Evolutionary conservation across 345 rosid genomes (phyloP).

Genomic region (Corchorus capsularis): DNA sequence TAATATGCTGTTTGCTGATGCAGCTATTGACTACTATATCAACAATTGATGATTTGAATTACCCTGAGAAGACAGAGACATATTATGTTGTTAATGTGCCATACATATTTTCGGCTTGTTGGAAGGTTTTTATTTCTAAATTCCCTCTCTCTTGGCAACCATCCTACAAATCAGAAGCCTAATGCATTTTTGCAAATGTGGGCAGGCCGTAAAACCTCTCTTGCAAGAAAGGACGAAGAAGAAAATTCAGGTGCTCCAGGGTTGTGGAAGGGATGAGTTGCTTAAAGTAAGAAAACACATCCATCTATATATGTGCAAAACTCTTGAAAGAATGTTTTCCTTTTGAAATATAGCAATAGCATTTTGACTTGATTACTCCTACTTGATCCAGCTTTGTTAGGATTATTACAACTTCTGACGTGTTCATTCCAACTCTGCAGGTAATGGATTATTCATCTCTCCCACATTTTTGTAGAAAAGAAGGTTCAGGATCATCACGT

Average conservation of each 20-base stretch:
- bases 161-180: neutral
- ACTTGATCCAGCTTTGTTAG: neutral
- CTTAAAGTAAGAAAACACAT: slow-evolving; percentile 58
- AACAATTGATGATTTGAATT: slow-evolving; percentile 87
- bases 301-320: neutral
- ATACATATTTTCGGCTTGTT: slow-evolving; percentile 85
- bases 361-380: neutral
- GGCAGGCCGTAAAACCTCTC: slow-evolving; percentile 83
- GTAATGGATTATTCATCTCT: slow-evolving; percentile 86
- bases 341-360: neutral
- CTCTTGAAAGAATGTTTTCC: slow-evolving; percentile 8
- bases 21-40: slow-evolving; percentile 84
- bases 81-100: slow-evolving; percentile 92
- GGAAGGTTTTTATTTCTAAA: slow-evolving; percentile 63
- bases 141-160: neutral
- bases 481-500: slow-evolving; percentile 75
- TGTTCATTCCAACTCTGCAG: slow-evolving; percentile 46
- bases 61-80: slow-evolving; percentile 92
- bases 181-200: slow-evolving; percentile 12
- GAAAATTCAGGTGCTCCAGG: slow-evolving; percentile 87
- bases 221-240: slow-evolving; percentile 91
- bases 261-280: slow-evolving; percentile 81
- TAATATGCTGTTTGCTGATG: slow-evolving; percentile 23
- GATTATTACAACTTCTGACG: slow-evolving; percentile 14
- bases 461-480: slow-evolving; percentile 88